A percentile compares a stretch with the other conserved stretches of the same genome.
These are phyloP conservation scores for Pochonia chlamydosporia DNA, from an alignment of 2,329 filamentous ascomycete species.

Conservation along the genomic window DNA sequence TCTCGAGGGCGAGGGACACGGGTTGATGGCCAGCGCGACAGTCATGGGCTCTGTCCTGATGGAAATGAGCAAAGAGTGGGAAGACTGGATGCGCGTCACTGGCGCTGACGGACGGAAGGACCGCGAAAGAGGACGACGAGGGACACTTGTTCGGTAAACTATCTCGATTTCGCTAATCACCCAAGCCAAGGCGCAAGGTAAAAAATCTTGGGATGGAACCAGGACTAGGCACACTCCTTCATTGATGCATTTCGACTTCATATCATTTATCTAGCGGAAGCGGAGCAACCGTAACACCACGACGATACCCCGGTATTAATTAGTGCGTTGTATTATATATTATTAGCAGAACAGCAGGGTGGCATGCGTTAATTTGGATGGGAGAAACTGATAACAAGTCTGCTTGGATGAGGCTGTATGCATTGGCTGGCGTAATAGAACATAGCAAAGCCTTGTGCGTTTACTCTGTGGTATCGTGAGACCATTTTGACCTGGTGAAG, in stretches of 20 bases:
- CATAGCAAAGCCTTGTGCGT: background rate
- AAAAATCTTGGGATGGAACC: too few species aligned
- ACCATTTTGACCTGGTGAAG: too few species aligned
- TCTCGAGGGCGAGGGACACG: constrained; percentile 86
- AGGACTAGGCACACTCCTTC: too few species aligned
- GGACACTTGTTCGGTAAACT: constrained; percentile 13
- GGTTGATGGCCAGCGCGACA: constrained; percentile 86
- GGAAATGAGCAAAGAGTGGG: constrained; percentile 93
- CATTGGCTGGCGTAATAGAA: background rate
- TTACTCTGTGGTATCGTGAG: background rate
- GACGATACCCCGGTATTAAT: background rate
- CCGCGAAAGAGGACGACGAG: constrained; percentile 24
- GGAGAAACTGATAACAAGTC: background rate
- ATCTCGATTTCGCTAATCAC: background rate
- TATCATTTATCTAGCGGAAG: background rate
- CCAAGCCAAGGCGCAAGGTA: too few species aligned
- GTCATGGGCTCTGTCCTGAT: constrained; percentile 95
- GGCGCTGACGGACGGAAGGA: constrained; percentile 31
- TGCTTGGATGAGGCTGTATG: too few species aligned
- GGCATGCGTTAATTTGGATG: background rate
- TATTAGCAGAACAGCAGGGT: background rate
- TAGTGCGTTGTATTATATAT: background rate
- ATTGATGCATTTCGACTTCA: background rate
- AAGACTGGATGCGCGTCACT: constrained; percentile 69
- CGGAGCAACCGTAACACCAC: background rate